phyloP scores from a whole-genome alignment of 306 rosid species.

The Prosopis cineraria region DNA sequence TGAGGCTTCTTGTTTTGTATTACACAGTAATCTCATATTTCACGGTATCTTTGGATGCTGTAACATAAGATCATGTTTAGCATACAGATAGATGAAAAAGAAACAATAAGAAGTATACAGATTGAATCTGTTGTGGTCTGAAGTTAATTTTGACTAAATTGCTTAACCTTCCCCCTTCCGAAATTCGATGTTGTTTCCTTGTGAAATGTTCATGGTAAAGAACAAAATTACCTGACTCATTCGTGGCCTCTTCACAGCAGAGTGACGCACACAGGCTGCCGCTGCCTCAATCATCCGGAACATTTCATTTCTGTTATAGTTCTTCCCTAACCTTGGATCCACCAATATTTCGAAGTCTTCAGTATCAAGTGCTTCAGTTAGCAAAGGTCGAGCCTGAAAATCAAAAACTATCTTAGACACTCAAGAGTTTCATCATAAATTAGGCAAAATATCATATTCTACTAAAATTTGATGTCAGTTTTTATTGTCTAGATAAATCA shows the following conservation, averaged over 20 bases:
- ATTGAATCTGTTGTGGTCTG: too few species aligned
- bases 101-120: too few species aligned
- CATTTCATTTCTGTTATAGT: conserved; percentile 65
- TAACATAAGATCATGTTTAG: too few species aligned
- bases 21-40: too few species aligned
- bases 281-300: conserved; percentile 95
- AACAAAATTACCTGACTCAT: conserved; percentile 79
- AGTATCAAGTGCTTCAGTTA: conserved; percentile 62
- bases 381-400: conserved; percentile 83
- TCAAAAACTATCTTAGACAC: neutral
- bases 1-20: too few species aligned
- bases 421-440: neutral
- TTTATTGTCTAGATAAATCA: neutral
- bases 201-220: neutral
- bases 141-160: too few species aligned
- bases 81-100: too few species aligned
- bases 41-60: neutral
- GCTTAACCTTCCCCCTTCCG: too few species aligned
- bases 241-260: conserved; percentile 73
- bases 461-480: neutral
- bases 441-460: neutral
- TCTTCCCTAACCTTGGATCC: conserved; percentile 73
- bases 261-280: conserved; percentile 93
- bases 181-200: too few species aligned
- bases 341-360: conserved; percentile 63